Percentiles rank a stretch among this genome's conserved stretches.
These are phyloP conservation scores for Chlorella sorokiniana DNA, from an alignment of 139 green algal species.

Conservation along the genomic window DNA sequence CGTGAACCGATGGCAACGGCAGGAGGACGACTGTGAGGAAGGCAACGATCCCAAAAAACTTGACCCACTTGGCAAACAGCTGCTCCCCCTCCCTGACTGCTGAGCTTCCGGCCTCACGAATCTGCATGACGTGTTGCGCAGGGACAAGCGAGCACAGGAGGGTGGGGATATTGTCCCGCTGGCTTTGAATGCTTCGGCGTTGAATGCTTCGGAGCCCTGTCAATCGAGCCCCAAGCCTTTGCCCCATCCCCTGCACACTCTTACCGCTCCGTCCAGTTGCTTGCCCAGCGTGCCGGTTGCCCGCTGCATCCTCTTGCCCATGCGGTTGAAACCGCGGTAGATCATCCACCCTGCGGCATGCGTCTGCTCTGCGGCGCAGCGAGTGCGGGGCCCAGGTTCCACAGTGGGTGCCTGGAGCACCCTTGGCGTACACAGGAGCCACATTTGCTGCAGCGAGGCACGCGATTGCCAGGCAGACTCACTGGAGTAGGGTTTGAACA, in stretches of 20 bases:
- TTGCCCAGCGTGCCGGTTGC: not conserved
- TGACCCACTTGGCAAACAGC: slow-evolving; percentile 26
- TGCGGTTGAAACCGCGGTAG: slow-evolving; percentile 18
- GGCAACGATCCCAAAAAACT: slow-evolving; percentile 5
- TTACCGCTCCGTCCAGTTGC: slow-evolving; percentile 14
- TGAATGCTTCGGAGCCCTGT: no score
- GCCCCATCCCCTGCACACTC: not conserved
- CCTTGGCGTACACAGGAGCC: not conserved
- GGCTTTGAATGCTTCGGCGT: no score
- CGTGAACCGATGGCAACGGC: slow-evolving; percentile 25
- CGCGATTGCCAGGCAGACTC: no score
- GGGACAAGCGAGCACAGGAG: no score
- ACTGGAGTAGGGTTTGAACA: slow-evolving; percentile 22
- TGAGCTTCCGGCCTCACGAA: not conserved
- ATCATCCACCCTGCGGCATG: slow-evolving; percentile 12
- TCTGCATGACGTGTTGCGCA: not conserved
- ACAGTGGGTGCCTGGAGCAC: no score
- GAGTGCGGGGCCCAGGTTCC: no score
- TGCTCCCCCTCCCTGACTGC: slow-evolving; percentile 11
- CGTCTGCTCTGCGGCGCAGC: not conserved
- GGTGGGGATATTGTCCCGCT: no score
- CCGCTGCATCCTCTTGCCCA: slow-evolving; percentile 22
- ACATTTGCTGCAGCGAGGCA: no score
- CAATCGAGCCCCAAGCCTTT: not conserved
- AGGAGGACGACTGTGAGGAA: slow-evolving; percentile 26